These are phyloP conservation scores for Plantago major DNA, from an alignment of 257 asterid species.

Conservation along the genomic window DNA sequence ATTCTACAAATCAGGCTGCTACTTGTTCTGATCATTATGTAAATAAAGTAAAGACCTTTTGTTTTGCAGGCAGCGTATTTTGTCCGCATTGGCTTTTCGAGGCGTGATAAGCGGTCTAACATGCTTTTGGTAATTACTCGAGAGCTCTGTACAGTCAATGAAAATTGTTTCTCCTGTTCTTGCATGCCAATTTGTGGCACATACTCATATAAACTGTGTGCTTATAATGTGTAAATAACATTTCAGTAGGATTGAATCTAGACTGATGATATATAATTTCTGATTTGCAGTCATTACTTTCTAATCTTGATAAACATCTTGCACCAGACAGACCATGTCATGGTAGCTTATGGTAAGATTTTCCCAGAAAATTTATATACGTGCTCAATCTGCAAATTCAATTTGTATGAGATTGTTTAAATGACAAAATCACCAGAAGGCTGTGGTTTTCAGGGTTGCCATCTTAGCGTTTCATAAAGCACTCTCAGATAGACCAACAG, in stretches of 20 bases:
- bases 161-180: not conserved
- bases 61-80: conserved; percentile 77
- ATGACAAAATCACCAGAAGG: conserved; percentile 16
- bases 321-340: conserved; percentile 92
- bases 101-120: conserved; percentile 75
- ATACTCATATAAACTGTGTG: too few species aligned
- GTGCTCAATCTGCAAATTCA: conserved; percentile 9
- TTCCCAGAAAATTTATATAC: not conserved
- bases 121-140: conserved; percentile 71
- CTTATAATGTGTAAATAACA: not conserved
- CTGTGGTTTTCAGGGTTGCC: conserved; percentile 59
- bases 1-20: conserved; percentile 9
- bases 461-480: conserved; percentile 82
- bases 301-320: conserved; percentile 72
- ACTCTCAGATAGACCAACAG: conserved; percentile 60
- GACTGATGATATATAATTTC: conserved; percentile 4
- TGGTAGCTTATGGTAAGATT: conserved; percentile 74
- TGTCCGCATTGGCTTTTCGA: conserved; percentile 54
- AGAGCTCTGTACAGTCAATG: not conserved
- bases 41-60: conserved; percentile 14
- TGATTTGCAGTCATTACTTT: conserved; percentile 62
- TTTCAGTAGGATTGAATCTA: not conserved
- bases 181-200: not conserved
- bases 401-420: not conserved
- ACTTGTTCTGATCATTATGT: conserved; percentile 15